These are phyloP conservation scores for Lactifluus volemus DNA, from an alignment of 768 basidiomycete genomes.

Conservation along the genomic window DNA sequence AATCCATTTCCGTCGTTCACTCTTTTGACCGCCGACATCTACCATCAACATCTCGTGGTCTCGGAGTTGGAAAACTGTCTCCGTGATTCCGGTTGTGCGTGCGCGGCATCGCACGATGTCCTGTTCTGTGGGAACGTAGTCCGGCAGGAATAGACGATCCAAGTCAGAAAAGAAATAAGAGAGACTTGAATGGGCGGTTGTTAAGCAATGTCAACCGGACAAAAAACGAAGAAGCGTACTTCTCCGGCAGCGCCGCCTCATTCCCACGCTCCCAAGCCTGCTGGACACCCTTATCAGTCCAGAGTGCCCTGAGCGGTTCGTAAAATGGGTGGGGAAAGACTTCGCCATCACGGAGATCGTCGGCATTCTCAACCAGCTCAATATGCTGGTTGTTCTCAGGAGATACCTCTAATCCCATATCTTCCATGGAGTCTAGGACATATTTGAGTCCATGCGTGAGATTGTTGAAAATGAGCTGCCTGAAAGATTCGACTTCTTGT, in stretches of 20 bases:
- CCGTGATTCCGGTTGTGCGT: slow-evolving; percentile 86
- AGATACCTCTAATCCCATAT: slow-evolving; percentile 69
- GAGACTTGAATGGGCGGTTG: slow-evolving; percentile 34
- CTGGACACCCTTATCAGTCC: slow-evolving; percentile 70
- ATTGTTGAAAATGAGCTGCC: slow-evolving; percentile 91
- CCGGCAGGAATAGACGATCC: slow-evolving; percentile 67
- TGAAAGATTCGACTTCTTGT: slow-evolving; percentile 79
- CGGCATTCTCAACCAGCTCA: slow-evolving; percentile 54
- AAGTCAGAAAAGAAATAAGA: slow-evolving; percentile 72
- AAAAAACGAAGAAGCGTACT: slow-evolving; percentile 38
- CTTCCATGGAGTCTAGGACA: slow-evolving; percentile 82
- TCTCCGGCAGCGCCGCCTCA: slow-evolving; percentile 87
- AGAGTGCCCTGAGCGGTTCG: slow-evolving; percentile 60
- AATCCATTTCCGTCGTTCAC: slow-evolving; percentile 89
- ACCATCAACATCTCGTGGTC: slow-evolving; percentile 89
- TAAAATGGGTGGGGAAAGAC: slow-evolving; percentile 64
- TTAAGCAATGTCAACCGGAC: slow-evolving; percentile 6
- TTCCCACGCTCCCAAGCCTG: slow-evolving; percentile 76
- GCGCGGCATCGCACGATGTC: slow-evolving; percentile 84
- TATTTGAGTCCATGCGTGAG: slow-evolving; percentile 77
- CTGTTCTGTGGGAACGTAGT: slow-evolving; percentile 69
- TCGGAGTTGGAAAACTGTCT: slow-evolving; percentile 71
- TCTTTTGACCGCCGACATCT: slow-evolving; percentile 91
- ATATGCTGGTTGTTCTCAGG: slow-evolving; percentile 50
- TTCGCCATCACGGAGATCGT: slow-evolving; percentile 72